Evolutionary conservation across 495 filamentous ascomycete genomes (phyloP).

Genomic region (Parmelia sp.): DNA sequence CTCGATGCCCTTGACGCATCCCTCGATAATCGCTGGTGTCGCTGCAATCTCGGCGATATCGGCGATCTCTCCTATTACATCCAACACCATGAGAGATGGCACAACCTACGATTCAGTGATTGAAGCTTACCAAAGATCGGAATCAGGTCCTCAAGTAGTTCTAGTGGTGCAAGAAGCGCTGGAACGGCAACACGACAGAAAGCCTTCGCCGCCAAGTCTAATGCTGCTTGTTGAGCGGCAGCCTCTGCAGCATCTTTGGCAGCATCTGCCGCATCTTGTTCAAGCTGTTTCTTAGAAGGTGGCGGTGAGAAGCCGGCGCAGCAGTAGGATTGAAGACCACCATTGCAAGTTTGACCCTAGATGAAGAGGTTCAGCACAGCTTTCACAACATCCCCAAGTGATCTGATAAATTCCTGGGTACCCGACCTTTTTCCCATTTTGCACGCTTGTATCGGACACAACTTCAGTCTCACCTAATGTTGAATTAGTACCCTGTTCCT

Average conservation of each 20-base stretch:
- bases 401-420: no score
- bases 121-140: no score
- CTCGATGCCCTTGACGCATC: constrained; percentile 27
- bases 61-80: constrained; percentile 24
- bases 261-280: constrained; percentile 20
- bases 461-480: constrained; percentile 29
- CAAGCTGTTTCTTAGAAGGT: constrained; percentile 14
- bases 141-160: constrained; percentile 26
- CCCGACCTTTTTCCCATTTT: constrained; percentile 18
- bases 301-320: constrained; percentile 27
- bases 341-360: constrained; percentile 26
- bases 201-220: constrained; percentile 30
- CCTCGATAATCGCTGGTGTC: constrained; percentile 24
- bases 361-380: no score
- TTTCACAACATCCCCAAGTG: no score
- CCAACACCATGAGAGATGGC: no score
- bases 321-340: constrained; percentile 28
- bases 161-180: constrained; percentile 27
- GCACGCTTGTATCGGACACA: constrained; percentile 22
- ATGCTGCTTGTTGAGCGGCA: constrained; percentile 24
- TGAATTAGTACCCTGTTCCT: no score
- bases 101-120: no score
- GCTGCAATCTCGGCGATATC: constrained; percentile 22
- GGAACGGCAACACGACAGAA: constrained; percentile 30
- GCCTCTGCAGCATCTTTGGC: constrained; percentile 26